phyloP scores from a whole-genome alignment of 1,284 basidiomycete species.

The Coniferiporia sulphurascens region DNA sequence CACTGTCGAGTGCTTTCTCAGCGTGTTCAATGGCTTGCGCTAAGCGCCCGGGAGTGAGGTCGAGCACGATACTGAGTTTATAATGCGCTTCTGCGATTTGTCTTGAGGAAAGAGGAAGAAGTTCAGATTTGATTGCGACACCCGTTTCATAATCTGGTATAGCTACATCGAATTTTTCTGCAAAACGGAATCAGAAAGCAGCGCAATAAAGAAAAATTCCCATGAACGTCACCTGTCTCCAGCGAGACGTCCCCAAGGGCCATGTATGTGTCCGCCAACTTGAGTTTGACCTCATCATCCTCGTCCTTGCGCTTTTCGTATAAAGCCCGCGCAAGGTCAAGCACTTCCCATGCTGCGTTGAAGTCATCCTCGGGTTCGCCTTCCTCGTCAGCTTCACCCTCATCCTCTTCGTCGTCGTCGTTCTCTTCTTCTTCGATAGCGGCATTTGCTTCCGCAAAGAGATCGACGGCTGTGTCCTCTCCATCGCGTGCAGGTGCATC shows the following conservation, averaged over 20 bases:
- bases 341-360: conserved; percentile 90
- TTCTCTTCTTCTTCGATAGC: conserved; percentile 35
- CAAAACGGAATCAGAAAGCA: conserved; percentile 14
- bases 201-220: background rate
- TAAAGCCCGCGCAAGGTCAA: conserved; percentile 82
- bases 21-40: conserved; percentile 78
- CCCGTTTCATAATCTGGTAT: conserved; percentile 78
- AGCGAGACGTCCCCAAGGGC: conserved; percentile 83
- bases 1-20: conserved; percentile 70
- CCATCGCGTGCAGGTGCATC: conserved; percentile 30
- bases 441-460: conserved; percentile 52
- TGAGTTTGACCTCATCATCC: conserved; percentile 60
- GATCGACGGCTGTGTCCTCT: conserved; percentile 49
- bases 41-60: conserved; percentile 76
- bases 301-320: conserved; percentile 64
- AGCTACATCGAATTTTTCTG: conserved; percentile 92
- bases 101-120: conserved; percentile 76
- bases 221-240: conserved; percentile 67
- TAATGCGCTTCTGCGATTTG: conserved; percentile 88
- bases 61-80: conserved; percentile 84
- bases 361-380: conserved; percentile 88
- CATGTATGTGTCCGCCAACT: conserved; percentile 82
- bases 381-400: conserved; percentile 47
- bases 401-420: conserved; percentile 35
- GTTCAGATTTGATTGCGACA: conserved; percentile 60